Base-by-base conservation (phyloP, 768 basidiomycete genomes). In the Suillus subaureus region DNA sequence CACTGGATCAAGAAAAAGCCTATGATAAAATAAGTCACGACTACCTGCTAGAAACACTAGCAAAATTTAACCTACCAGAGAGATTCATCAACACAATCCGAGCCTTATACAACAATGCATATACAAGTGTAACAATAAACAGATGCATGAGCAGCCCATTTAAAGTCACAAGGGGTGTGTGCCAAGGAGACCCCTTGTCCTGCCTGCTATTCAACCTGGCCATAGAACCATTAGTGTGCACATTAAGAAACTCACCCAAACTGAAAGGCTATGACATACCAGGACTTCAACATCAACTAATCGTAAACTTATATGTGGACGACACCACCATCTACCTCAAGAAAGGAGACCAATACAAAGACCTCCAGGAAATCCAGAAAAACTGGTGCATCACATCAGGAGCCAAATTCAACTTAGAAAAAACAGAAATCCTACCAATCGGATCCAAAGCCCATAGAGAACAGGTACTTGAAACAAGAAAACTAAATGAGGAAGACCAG, bases 361-460 rank as follows among this genome's bases (percentile, higher is more conserved):
- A n/a, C n/a, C n/a, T 69, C 0, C n/a, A 58, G 5, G 21, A 63
- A 2, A 66, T 70, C 2, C 54, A 71, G 0, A 6, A 66, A 9
- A 49, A 31, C 5, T 73, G 72, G 72, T 73, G 72, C 37, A 0
- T 9, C 0, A 69, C 69, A 0, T 71, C 72, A 0, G 66, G 69
- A 0, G 71, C 70, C 0, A 75, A 74, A 43, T 74, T 75, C 21
- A 75, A 75, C 42, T 13, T 70, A 0, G 51, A 28, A 11, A 75
- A 75, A 23, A 75, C 72, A 0, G 68, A 75, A 18, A 66, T 73
- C 1, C 58, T 73, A 7, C 74, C 68, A 1, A 49, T 49, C 4
- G 12, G 47, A 1, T 5, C 23, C 2, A 49, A 26, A 6, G 3
- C 2, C 0, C 13, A 49, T 4, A 23, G 31, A 33, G 31, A 31